Evolutionary conservation across 2,329 filamentous ascomycete genomes (phyloP).

Genomic region (Thermothelomyces thermophilus): DNA sequence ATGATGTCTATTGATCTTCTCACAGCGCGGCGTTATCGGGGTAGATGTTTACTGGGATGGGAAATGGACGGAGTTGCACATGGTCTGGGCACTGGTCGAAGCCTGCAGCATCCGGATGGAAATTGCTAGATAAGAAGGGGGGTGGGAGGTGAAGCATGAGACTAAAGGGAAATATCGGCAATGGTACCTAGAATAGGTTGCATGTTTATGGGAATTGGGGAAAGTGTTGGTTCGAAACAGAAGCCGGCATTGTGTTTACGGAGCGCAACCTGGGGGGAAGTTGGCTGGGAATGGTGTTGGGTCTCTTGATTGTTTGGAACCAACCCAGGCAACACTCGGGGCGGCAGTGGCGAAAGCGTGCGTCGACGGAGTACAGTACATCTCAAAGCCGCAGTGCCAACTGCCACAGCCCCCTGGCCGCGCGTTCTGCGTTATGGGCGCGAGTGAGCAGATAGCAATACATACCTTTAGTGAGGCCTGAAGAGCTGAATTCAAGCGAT

Average conservation of each 20-base stretch:
- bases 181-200: background rate
- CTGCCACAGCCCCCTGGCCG: too few relatives aligned
- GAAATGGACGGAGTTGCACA: background rate
- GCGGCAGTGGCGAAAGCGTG: too few relatives aligned
- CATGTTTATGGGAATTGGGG: background rate
- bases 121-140: background rate
- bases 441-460: too few relatives aligned
- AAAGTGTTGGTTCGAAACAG: background rate
- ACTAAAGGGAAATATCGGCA: background rate
- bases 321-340: too few relatives aligned
- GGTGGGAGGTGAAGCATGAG: background rate
- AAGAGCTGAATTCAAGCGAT: too few relatives aligned
- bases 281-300: too few relatives aligned
- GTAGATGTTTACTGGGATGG: conserved; percentile 3
- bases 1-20: conserved; percentile 17
- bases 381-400: too few relatives aligned
- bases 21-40: conserved; percentile 16
- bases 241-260: background rate
- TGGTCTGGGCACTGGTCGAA: background rate
- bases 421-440: too few relatives aligned
- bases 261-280: background rate
- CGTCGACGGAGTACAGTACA: too few relatives aligned
- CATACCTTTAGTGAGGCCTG: too few relatives aligned
- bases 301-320: too few relatives aligned
- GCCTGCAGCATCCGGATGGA: background rate